A percentile compares a stretch with the other conserved stretches of the same genome.
Conservation (phyloP, 2,329 filamentous ascomycete species). For the Rutstroemia sp. region DNA sequence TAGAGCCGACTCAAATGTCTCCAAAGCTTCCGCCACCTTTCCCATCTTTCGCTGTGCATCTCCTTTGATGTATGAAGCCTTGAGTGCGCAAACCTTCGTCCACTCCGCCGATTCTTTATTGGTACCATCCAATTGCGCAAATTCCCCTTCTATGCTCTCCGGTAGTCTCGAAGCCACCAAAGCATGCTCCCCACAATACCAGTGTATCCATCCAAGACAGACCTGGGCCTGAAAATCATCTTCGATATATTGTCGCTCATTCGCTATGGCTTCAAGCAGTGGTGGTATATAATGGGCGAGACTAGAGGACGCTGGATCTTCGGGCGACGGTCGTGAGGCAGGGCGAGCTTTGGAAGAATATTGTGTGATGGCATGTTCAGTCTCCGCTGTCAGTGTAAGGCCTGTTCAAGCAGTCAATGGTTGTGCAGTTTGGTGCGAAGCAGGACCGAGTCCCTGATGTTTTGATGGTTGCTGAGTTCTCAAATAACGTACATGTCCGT, state of each 20-base stretch:
- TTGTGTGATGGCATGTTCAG: constrained; percentile 58
- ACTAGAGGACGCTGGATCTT: constrained; percentile 17
- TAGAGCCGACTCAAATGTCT: constrained; percentile 58
- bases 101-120: constrained; percentile 55
- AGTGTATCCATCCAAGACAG: constrained; percentile 80
- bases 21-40: constrained; percentile 51
- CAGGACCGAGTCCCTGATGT: background rate
- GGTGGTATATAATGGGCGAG: constrained; percentile 27
- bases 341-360: constrained; percentile 28
- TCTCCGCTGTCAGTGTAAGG: constrained; percentile 61
- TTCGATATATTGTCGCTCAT: constrained; percentile 45
- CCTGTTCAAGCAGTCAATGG: constrained; percentile 39
- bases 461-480: background rate
- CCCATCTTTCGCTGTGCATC: constrained; percentile 47
- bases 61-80: constrained; percentile 71
- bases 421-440: background rate
- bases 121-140: constrained; percentile 44
- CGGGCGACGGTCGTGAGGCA: constrained; percentile 18
- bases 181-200: constrained; percentile 62
- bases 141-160: constrained; percentile 49
- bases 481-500: constrained; percentile 62
- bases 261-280: constrained; percentile 50
- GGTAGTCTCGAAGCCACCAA: constrained; percentile 56
- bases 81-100: constrained; percentile 76
- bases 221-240: constrained; percentile 72